A percentile compares a stretch with the other conserved stretches of the same genome.
Evolutionary conservation across 768 basidiomycete genomes (phyloP).

Genomic region (Calocybe indica): DNA sequence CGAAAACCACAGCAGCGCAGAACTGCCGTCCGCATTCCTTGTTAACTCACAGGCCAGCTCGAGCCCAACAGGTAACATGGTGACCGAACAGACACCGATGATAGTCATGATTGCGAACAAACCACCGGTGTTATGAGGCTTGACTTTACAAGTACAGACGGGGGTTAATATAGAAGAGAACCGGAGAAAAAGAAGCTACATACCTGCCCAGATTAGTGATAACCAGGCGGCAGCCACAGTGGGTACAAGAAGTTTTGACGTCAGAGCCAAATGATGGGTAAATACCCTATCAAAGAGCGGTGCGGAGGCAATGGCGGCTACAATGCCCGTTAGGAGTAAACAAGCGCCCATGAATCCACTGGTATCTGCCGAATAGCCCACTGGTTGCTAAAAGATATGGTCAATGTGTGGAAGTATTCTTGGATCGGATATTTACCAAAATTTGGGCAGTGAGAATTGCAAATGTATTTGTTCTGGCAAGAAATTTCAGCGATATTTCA

Average conservation of each 20-base stretch:
- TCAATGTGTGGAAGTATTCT: neutral
- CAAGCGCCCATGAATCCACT: slow-evolving; percentile 67
- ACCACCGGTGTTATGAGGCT: slow-evolving; percentile 49
- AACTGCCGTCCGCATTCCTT: slow-evolving; percentile 71
- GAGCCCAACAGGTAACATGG: slow-evolving; percentile 69
- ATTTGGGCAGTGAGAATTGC: slow-evolving; percentile 62
- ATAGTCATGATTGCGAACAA: slow-evolving; percentile 65
- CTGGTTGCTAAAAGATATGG: slow-evolving; percentile 45
- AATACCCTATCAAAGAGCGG: slow-evolving; percentile 83
- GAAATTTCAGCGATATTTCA: neutral
- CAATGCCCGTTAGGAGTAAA: slow-evolving; percentile 64
- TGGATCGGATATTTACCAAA: slow-evolving; percentile 39
- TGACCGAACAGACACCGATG: slow-evolving; percentile 59
- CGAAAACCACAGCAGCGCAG: slow-evolving; percentile 74
- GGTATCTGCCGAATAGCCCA: slow-evolving; percentile 62
- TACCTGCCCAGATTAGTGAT: slow-evolving; percentile 77
- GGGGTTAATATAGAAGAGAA: neutral
- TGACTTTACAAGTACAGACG: slow-evolving; percentile 36
- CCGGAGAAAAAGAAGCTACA: slow-evolving; percentile 9
- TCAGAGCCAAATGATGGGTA: slow-evolving; percentile 61
- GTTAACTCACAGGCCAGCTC: slow-evolving; percentile 80
- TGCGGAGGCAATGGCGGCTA: slow-evolving; percentile 60
- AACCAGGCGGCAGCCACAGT: slow-evolving; percentile 61
- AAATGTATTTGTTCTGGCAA: slow-evolving; percentile 52
- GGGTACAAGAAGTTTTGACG: slow-evolving; percentile 56